Base-by-base conservation (phyloP, 371 early-diverging fungal genomes). In the Dinochytrium kinnereticum region DNA sequence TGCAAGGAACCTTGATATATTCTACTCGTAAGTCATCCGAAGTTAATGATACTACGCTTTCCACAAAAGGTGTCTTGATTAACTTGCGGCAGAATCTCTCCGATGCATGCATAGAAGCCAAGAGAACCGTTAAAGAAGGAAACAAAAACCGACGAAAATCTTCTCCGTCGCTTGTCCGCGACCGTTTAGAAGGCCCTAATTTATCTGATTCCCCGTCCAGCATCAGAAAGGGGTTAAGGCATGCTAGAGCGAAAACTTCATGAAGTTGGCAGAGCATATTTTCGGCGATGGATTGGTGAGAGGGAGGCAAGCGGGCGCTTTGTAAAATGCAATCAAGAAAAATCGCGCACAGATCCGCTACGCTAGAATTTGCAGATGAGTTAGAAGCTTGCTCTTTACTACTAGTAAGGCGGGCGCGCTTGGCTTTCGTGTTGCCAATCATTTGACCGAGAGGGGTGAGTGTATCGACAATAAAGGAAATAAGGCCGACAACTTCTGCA, bases 1-100 rank as follows among this genome's bases (percentile, higher is more conserved):
- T n/a, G n/a, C n/a, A n/a, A n/a, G n/a, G n/a, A 34, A 61, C 61
- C 61, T 61, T 61, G 19, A 61, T 7, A 17, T 34, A 61, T 61
- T 61, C 61, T 5, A 13, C 7, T 17, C 37, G 31, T 3, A 7
- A 34, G 10, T 34, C 34, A 2, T 61, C 61, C 10, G 19, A 3
- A 7, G 30, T 10, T 61, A 13, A 10, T 24, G 61, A 61, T 7
- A 2, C 30, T 10, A 53, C 24, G 5, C 5, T 53, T 37, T 61
- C 37, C 13, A 33, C 61, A 24, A 61, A 33, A 28, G 17, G 3
- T 15, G 61, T 61, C 3, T 3, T 17, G 19, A 61, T 36, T 7
- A 21, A 7, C 36, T 31, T 61, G 34, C 61, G 7, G n/a, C 61
- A 61, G 61, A 61, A 61, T 7, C n/a, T 21, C 36, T 61, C 61